Evolutionary conservation across 2,329 filamentous ascomycete species (phyloP), one percentile per base, ranked within the genome.

Genomic region (Trichoderma aggressivum): DNA sequence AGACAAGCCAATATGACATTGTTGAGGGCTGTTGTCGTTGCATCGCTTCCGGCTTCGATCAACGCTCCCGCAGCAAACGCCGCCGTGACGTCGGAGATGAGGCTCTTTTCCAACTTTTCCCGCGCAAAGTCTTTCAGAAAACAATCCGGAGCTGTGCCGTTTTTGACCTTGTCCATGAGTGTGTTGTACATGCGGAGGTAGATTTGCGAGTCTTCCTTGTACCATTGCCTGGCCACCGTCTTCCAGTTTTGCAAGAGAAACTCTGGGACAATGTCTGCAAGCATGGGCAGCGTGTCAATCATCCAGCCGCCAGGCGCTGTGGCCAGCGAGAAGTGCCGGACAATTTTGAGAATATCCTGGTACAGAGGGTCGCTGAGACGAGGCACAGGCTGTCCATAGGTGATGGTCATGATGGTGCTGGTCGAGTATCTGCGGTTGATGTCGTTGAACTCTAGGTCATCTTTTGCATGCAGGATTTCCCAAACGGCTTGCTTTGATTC

Each of bases 1-100:
- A 81, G 74, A 84, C 87, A 86, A 7, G 86, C 86, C 24, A 84
- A 78, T 1, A 85, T 76, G 72, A 86, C 84, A 5, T 78, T 80
- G 34, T 81, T 76, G 5, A 86, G 70, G 3, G 73, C 74, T 0
- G 73, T 75, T 0, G 73, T 73, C 2, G 74, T 77, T 3, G 75
- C 74, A 30, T 77, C 75, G 16, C 74, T 73, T 1, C 75, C 74
- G 3, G 75, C 75, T 53, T 75, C 75, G 16, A 76, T 67, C 24
- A 77, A 53, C 2, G 73, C 72, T 14, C 74, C 5, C 67, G 74
- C 56, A 72, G 64, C 30, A 72, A 61, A 70, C 5, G 71, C 71
- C 24, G 69, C 63, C 1, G 68, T 68, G 30, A 63, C 69, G 12
- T 77, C 75, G 32, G 69, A 58, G 50, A 76, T 73, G 28, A 73